Conservation (phyloP, 345 rosid genomes). For the Populus nigra region DNA sequence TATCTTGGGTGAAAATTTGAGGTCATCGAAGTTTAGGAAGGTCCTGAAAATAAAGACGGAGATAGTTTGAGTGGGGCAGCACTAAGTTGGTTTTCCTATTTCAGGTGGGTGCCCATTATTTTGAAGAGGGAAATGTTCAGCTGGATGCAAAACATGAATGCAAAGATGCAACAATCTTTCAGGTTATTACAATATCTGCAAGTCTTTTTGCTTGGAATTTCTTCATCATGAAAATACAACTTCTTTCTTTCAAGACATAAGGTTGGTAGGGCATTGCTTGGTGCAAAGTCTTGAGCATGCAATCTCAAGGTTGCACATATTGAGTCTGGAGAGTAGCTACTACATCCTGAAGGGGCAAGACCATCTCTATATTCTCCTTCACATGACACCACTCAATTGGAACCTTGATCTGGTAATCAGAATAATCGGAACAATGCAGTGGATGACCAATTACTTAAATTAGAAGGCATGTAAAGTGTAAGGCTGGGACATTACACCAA, state of each 20-base stretch:
- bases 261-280: neutral
- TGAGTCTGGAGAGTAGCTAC: neutral
- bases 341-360: neutral
- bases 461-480: neutral
- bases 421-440: neutral
- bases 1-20: too few relatives aligned
- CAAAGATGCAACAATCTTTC: constrained; percentile 76
- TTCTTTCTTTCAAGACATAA: neutral
- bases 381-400: neutral
- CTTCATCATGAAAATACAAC: neutral
- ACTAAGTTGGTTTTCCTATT: neutral
- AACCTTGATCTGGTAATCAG: neutral
- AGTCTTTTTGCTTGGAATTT: neutral
- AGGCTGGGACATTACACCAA: neutral
- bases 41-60: too few relatives aligned
- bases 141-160: constrained; percentile 86
- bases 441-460: neutral
- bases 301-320: neutral
- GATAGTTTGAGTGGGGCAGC: too few relatives aligned
- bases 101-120: constrained; percentile 96
- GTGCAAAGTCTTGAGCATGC: neutral
- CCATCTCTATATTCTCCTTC: neutral
- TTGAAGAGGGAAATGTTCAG: constrained; percentile 99
- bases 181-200: constrained; percentile 41
- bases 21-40: too few relatives aligned